Evolutionary conservation across 805 yeast genomes (phyloP).

Genomic region (Candida sithepensis): DNA sequence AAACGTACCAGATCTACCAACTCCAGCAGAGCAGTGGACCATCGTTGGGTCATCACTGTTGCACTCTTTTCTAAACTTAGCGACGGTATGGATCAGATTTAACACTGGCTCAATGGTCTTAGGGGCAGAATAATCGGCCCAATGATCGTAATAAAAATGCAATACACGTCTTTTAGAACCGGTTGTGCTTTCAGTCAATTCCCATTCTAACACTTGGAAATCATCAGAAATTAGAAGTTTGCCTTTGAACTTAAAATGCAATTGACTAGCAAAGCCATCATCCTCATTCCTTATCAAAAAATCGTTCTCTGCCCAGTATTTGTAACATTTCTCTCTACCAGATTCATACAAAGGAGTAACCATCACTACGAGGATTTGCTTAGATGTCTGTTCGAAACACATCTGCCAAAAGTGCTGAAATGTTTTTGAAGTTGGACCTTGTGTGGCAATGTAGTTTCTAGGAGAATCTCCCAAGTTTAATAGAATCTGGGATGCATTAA

Average conservation of each 20-base stretch:
- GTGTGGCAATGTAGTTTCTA: conserved; percentile 59
- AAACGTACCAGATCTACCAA: conserved; percentile 55
- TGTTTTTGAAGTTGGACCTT: conserved; percentile 52
- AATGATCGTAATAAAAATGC: conserved; percentile 39
- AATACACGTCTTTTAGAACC: conserved; percentile 11
- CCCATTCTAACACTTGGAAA: conserved; percentile 17
- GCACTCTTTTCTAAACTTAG: not conserved
- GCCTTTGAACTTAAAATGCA: conserved; percentile 9
- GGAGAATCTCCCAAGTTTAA: conserved; percentile 12
- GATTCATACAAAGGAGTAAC: conserved; percentile 59
- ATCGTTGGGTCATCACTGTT: conserved; percentile 24
- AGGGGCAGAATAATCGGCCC: conserved; percentile 45
- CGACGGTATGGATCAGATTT: conserved; percentile 18
- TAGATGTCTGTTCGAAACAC: conserved; percentile 25
- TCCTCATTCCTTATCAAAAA: conserved; percentile 5
- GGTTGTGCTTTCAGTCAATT: conserved; percentile 5
- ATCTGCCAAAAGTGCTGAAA: conserved; percentile 45
- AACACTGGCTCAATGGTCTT: conserved; percentile 30
- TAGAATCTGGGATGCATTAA: conserved; percentile 35
- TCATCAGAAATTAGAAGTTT: conserved; percentile 1
- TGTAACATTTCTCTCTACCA: conserved; percentile 37
- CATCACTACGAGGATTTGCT: conserved; percentile 56
- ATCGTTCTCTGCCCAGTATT: conserved; percentile 34
- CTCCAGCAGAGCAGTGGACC: conserved; percentile 60
- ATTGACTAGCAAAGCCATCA: conserved; percentile 4